Percentiles rank a stretch among this genome's conserved stretches.
phyloP scores from a whole-genome alignment of 768 basidiomycete genomes.

The Symmetrospora coprosmae region DNA sequence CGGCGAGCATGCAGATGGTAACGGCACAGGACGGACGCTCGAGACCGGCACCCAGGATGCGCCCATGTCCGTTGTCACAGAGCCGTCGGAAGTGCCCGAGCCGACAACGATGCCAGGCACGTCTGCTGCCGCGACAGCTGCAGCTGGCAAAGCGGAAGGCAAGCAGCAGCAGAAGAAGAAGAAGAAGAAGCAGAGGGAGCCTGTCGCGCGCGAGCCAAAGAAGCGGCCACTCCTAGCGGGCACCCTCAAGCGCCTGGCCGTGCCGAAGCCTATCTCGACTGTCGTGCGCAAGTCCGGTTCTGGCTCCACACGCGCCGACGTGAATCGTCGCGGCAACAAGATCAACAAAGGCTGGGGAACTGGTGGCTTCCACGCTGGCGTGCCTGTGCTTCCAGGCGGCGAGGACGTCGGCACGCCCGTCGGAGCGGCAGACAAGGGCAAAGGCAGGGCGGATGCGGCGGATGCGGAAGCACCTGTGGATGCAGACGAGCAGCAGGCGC shows the following conservation, averaged over 20 bases:
- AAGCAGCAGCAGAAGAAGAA: not conserved
- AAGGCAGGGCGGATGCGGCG: slow-evolving; percentile 19
- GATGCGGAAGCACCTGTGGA: not conserved
- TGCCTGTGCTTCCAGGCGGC: not conserved
- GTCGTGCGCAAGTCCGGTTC: not conserved
- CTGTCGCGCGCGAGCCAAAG: not conserved
- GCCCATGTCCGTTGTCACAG: too few species aligned
- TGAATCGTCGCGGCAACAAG: slow-evolving; percentile 20
- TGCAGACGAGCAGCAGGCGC: too few species aligned
- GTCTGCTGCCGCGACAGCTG: too few species aligned
- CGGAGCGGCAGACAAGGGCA: slow-evolving; percentile 20
- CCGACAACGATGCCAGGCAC: too few species aligned
- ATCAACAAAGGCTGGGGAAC: slow-evolving; percentile 19
- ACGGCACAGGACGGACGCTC: too few species aligned
- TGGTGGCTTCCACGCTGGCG: slow-evolving; percentile 9
- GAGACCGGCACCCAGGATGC: too few species aligned
- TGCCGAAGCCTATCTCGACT: not conserved
- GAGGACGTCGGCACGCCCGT: not conserved
- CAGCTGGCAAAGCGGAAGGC: too few species aligned
- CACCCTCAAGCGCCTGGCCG: slow-evolving; percentile 9
- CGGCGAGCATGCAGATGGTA: too few species aligned
- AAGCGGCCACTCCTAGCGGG: slow-evolving; percentile 7
- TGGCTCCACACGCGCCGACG: slow-evolving; percentile 17
- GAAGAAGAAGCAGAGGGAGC: not conserved
- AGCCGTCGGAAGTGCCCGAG: too few species aligned